Conservation (phyloP, 495 filamentous ascomycete genomes). For the Mytilinidion resinicola region DNA sequence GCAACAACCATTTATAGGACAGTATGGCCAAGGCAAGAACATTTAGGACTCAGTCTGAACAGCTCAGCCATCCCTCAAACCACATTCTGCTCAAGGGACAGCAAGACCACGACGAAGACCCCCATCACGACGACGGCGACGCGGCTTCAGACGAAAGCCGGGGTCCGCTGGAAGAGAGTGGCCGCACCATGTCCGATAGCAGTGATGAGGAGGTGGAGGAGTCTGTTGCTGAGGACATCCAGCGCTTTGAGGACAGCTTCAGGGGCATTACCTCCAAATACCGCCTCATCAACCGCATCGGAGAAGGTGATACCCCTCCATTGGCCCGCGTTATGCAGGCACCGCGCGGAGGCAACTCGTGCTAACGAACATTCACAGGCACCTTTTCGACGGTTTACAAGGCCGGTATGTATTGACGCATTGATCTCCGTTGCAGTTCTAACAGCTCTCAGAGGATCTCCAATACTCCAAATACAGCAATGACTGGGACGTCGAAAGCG, state of each 20-base stretch:
- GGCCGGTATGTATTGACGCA: constrained; percentile 38
- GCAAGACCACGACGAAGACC: constrained; percentile 37
- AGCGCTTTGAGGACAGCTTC: constrained; percentile 71
- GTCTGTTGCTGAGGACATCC: constrained; percentile 76
- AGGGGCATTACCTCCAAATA: constrained; percentile 75
- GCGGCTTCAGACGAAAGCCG: constrained; percentile 41
- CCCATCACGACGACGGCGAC: constrained; percentile 39
- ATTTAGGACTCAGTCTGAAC: background rate
- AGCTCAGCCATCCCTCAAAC: background rate
- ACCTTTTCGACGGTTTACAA: constrained; percentile 99
- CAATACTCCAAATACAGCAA: constrained; percentile 77
- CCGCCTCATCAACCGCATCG: constrained; percentile 91
- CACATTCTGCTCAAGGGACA: constrained; percentile 10
- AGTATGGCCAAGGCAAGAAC: constrained; percentile 4
- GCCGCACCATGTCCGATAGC: constrained; percentile 29
- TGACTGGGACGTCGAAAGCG: constrained; percentile 66
- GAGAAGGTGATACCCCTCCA: constrained; percentile 62
- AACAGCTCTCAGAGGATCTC: constrained; percentile 60
- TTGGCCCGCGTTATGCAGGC: constrained; percentile 15
- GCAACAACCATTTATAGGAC: background rate
- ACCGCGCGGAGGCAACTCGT: background rate
- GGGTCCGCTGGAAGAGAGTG: constrained; percentile 38
- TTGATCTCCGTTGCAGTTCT: too few relatives aligned
- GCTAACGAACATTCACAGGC: constrained; percentile 44
- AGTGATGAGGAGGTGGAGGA: constrained; percentile 61